A percentile compares a stretch with the other conserved stretches of the same genome.
Conservation (phyloP, 1,139 yeast genomes). For the Diutina rugosa region DNA sequence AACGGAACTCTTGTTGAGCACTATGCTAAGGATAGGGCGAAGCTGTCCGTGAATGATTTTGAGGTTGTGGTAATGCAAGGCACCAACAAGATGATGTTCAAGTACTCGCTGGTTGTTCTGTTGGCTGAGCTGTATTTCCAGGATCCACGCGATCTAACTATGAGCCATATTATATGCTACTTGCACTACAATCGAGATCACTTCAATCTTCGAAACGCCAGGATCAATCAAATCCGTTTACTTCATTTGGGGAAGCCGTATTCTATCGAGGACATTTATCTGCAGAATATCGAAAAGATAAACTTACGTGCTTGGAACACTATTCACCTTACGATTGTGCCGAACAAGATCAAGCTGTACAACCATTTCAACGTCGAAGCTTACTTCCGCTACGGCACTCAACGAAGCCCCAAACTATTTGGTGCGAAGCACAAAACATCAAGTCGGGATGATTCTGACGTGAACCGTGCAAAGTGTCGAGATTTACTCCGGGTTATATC, state of each 20-base stretch:
- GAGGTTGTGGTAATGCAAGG: not conserved
- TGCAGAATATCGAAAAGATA: not conserved
- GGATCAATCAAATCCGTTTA: not conserved
- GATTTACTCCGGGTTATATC: not conserved
- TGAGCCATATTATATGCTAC: not conserved
- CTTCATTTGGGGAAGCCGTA: conserved; percentile 1
- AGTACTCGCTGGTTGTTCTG: not conserved
- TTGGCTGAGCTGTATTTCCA: not conserved
- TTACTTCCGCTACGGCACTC: not conserved
- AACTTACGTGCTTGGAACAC: not conserved
- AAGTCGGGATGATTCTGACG: not conserved
- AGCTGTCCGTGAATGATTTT: not conserved
- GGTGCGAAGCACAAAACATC: not conserved
- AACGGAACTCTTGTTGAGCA: not conserved
- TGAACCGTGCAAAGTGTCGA: not conserved
- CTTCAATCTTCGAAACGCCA: not conserved
- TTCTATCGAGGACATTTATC: not conserved
- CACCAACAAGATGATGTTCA: not conserved
- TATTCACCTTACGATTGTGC: not conserved
- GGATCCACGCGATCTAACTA: not conserved
- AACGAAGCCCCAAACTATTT: not conserved
- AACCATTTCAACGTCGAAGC: not conserved
- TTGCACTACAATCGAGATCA: conserved; percentile 1
- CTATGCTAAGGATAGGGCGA: not conserved
- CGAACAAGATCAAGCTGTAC: not conserved